Conservation (phyloP, 768 basidiomycete species). For the Mrakia hoshinonis region DNA sequence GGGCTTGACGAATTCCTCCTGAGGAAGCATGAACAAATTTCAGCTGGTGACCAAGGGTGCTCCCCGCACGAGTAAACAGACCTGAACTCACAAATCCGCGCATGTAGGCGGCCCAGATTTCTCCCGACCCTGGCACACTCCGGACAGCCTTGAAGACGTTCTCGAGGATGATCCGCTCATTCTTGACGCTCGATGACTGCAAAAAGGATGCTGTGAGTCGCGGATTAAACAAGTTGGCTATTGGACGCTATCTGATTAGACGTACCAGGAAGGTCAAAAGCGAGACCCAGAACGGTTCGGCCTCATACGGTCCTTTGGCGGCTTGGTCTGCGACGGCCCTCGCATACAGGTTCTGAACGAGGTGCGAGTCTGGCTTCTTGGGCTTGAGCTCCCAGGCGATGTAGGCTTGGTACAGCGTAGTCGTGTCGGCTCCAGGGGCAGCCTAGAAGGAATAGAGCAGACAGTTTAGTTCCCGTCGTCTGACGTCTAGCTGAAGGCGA, state of each 20-base stretch:
- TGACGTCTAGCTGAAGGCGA: background rate
- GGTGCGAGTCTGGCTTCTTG: constrained; percentile 31
- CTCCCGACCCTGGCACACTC: constrained; percentile 67
- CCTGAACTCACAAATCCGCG: constrained; percentile 51
- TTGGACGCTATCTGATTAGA: constrained; percentile 1
- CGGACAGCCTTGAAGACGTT: constrained; percentile 47
- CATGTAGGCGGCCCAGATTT: constrained; percentile 69
- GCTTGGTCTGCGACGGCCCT: constrained; percentile 29
- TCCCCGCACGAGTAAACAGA: background rate
- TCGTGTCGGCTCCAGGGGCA: constrained; percentile 8
- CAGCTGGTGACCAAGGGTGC: too few relatives aligned
- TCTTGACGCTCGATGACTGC: constrained; percentile 11
- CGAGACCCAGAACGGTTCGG: constrained; percentile 51
- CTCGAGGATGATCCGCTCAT: constrained; percentile 10
- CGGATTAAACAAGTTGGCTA: background rate
- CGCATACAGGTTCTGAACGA: constrained; percentile 33
- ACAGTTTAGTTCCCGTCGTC: background rate
- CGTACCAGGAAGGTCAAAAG: constrained; percentile 64
- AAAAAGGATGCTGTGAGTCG: too few relatives aligned
- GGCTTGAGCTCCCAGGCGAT: constrained; percentile 36
- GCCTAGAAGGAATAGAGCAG: background rate
- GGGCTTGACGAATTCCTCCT: constrained; percentile 23
- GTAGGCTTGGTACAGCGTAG: constrained; percentile 32
- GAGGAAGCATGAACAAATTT: background rate
- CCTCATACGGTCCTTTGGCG: constrained; percentile 17